These are phyloP conservation scores for Citrullus colocynthis DNA, from an alignment of 306 rosid species.

Conservation along the genomic window DNA sequence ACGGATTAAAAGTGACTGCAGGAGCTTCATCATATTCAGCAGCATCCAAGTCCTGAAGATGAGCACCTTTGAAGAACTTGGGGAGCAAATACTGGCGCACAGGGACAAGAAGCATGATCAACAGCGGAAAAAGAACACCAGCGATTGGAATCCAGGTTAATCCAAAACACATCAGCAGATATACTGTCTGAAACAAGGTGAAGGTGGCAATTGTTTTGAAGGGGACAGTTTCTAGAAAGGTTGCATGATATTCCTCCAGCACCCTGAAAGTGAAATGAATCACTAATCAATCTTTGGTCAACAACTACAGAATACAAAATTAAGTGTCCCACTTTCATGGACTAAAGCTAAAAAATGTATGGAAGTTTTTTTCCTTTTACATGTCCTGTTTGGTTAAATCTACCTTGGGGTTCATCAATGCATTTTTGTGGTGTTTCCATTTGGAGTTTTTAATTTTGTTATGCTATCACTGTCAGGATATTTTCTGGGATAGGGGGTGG, in stretches of 20 bases:
- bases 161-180: conserved; percentile 84
- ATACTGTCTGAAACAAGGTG: conserved; percentile 78
- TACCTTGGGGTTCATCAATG: neutral
- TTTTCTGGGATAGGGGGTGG: neutral
- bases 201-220: conserved; percentile 64
- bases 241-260: conserved; percentile 69
- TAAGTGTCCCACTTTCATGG: neutral
- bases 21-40: conserved; percentile 86
- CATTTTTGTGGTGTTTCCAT: neutral
- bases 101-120: conserved; percentile 98
- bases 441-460: neutral
- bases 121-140: conserved; percentile 81
- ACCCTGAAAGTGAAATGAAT: conserved; percentile 28
- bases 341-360: neutral
- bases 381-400: neutral
- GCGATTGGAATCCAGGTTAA: conserved; percentile 94
- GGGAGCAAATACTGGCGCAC: conserved; percentile 80
- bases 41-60: conserved; percentile 89
- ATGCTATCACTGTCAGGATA: neutral
- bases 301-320: neutral
- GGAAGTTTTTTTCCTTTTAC: neutral
- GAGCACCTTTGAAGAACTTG: conserved; percentile 64
- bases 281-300: neutral
- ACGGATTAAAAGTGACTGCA: conserved; percentile 59
- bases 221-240: conserved; percentile 76